Evolutionary conservation across 2,329 filamentous ascomycete species (phyloP), one percentile per base, ranked within the genome.

Genomic region (Colletotrichum tropicale): DNA sequence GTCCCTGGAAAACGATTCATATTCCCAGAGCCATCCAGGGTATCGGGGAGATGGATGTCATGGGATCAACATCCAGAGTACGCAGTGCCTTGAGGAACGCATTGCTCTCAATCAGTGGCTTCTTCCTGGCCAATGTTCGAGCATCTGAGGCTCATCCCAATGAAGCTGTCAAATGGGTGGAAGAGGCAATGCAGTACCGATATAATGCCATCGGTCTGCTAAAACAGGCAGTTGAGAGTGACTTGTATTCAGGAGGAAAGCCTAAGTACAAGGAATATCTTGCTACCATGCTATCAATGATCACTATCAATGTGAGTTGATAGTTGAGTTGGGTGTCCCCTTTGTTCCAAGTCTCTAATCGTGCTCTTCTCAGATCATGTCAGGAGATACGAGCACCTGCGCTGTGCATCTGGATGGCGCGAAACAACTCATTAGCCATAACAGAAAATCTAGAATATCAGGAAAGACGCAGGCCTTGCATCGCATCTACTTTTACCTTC

Each of bases 241-340:
- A 71, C 9, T 12, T 80, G 3, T 71, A 77, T 10, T 30, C 69
- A 0, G 32, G 66, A 3, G 64, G 66, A 8, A 65, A 34, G 18
- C 79, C 80, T 5, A 81, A 79, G 34, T 81, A 81, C 26, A 81
- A 81, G n/a, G 80, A 81, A 18, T 79, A 80, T 24, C 64, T 81
- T 2, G 80, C 80, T 1, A 81, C 80, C 2, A 81, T 81, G 79
- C 12, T 81, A 28, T 81, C 80, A 3, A 81, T 81, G 80, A 78
- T 81, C 16, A 78, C 79, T 0, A 81, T 81, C 5, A 81, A 81
- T 52, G 80, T 79, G 55, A 52, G 67, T 48, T 16, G n/a, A 12
- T n/a, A 48, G 43, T 6, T 48, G 6, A 4, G 9, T 12, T 13
- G n/a, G 12, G 3, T 48, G 3, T 21, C n/a, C 10, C n/a, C 38